Evolutionary conservation across 495 filamentous ascomycete species (phyloP).

Genomic region (Penicillium roqueforti): DNA sequence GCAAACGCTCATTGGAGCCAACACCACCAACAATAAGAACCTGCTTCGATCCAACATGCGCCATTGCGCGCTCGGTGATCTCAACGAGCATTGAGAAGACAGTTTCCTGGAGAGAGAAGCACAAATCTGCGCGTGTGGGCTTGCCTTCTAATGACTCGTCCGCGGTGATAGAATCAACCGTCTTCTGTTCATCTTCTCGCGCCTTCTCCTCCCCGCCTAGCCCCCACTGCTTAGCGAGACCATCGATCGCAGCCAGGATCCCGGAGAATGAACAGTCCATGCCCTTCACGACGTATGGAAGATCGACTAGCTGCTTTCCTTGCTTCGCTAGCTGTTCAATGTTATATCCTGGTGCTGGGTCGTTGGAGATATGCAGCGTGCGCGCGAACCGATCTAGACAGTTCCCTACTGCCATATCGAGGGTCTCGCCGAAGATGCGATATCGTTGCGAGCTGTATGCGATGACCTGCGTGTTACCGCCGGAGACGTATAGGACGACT

Average conservation of each 20-base stretch:
- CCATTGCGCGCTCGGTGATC: conserved; percentile 98
- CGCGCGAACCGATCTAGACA: conserved; percentile 95
- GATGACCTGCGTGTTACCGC: conserved; percentile 97
- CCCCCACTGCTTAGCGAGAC: conserved; percentile 62
- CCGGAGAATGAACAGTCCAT: conserved; percentile 98
- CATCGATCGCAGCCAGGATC: conserved; percentile 77
- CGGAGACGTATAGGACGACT: conserved; percentile 91
- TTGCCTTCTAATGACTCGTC: conserved; percentile 24
- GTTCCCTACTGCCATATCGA: conserved; percentile 97
- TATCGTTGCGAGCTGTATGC: conserved; percentile 92
- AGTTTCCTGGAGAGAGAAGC: conserved; percentile 93
- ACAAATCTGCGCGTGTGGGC: conserved; percentile 81
- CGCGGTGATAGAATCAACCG: conserved; percentile 7
- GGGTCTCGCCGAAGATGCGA: conserved; percentile 94
- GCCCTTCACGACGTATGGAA: conserved; percentile 95
- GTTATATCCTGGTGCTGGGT: conserved; percentile 95
- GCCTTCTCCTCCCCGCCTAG: conserved; percentile 36
- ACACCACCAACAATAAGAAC: conserved; percentile 97
- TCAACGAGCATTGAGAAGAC: conserved; percentile 96
- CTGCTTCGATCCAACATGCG: conserved; percentile 85
- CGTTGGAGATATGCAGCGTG: conserved; percentile 84
- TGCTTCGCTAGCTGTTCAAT: conserved; percentile 94
- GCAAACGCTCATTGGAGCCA: conserved; percentile 91
- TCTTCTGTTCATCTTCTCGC: conserved; percentile 29
- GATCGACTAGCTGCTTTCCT: conserved; percentile 68